Evolutionary conservation across 2,329 filamentous ascomycete genomes (phyloP), one percentile per base, ranked within the genome.

Genomic region (Allantophomopsis lycopodina): DNA sequence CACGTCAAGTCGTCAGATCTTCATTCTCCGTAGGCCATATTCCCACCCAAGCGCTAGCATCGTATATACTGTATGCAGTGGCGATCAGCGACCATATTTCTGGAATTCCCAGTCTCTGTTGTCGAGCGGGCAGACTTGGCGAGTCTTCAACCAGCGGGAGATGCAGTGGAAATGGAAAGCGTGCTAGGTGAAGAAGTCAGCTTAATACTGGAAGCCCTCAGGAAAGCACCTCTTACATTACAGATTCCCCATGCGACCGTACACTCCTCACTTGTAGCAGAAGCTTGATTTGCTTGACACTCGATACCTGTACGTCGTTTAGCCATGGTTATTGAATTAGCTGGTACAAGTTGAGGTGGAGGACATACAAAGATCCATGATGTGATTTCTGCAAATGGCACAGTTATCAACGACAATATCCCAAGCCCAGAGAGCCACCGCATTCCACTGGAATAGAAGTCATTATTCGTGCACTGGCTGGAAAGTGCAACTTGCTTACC

Each of bases 81-180:
- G 14, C 6, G 4, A 32, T 60, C 61, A 79, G 50, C 76, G 73
- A 48, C 91, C 91, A 59, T 98, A 98, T 63, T 96, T 98, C 64
- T 98, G 91, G 69, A 96, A 98, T 60, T 98, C 91, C 91, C 91
- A 98, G 62, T 98, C 91, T 53, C 89, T 73, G 66, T 98, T 98
- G 65, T 98, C 91, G 35, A 98, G 69, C 13, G 91, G 91, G 58
- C 91, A 98, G 37, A 98, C 91, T 59, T 96, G 91, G 57, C 91
- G 80, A n/a, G 91, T 94, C 72, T 98, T 98, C 43, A 98, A 70
- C 91, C 91, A 98, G 63, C 91, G 77, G 11, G 91, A 96, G 58
- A 98, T 98, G 69, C 91, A 98, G 67, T 98, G 91, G 66, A 98
- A 98, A 64, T 98, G 91, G 71, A 98, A 98, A 21, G 91, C 91